Evolutionary conservation across 257 asterid genomes (phyloP), one percentile per base, ranked within the genome.

Genomic region (Asclepias syriaca): DNA sequence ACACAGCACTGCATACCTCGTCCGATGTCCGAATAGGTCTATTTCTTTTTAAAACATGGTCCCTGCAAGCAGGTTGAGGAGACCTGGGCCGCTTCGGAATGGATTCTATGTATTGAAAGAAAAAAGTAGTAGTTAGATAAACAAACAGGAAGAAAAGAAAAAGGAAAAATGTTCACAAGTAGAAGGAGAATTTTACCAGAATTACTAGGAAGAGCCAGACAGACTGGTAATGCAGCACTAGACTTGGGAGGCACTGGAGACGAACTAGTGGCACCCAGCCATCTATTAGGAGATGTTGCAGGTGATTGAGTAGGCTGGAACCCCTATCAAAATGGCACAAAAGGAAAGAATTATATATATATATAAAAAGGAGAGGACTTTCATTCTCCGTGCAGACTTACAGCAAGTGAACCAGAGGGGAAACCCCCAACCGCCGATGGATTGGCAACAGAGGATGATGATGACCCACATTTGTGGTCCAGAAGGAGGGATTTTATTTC

Each of bases 401-500:
- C 95, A 68, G 73, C 72, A 50, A 80, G 87, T 70, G 84, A 87
- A 60, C 79, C 86, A 27, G 80, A 66, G 32, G 87, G 82, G 73
- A 83, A 79, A 19, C 84, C 88, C 74, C 83, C 87, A 67, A 68
- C 85, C 77, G 78, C 69, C 56, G 79, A 68, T 1, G 78, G 79
- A 77, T 76, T 85, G 70, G 86, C 59, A 60, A 76, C 79, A 48
- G 87, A 82, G 39, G 90, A 74, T 68, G 79, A 74, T 65, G 79
- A 77, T 65, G 80, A 89, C 54, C 78, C 84, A 81, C 92, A 88
- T 70, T 70, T 75, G 69, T 88, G 95, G 79, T 88, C 89, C 74
- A 66, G 80, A 71, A 86, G 81, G 71, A 88, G 90, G 29, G 90
- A 80, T 76, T 78, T 86, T 75, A 82, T 77, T 49, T 86, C 87